Evolutionary conservation across 805 yeast genomes (phyloP).

Genomic region (Saturnispora mendoncae): DNA sequence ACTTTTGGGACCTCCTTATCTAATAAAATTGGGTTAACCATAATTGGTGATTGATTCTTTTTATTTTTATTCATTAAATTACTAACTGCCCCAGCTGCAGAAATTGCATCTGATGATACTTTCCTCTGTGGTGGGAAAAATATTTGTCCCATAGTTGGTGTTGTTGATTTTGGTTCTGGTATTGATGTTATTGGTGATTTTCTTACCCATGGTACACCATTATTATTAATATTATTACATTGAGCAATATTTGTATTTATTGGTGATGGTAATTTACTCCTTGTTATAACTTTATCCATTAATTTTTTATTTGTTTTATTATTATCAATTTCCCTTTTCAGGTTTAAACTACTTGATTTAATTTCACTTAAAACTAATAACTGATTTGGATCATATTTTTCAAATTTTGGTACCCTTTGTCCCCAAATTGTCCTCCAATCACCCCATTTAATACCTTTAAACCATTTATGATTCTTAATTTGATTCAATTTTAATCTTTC

Average conservation of each 20-base stretch:
- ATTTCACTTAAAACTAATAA: conserved; percentile 4
- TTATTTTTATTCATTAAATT: conserved; percentile 14
- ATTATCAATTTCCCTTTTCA: conserved; percentile 26
- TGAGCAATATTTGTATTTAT: background rate
- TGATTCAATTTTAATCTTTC: conserved; percentile 48
- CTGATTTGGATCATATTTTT: conserved; percentile 44
- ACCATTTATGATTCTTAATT: conserved; percentile 66
- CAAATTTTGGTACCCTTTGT: conserved; percentile 54
- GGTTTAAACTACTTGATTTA: conserved; percentile 2
- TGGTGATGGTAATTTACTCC: conserved; percentile 13
- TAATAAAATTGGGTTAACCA: conserved; percentile 27
- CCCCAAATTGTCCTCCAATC: conserved; percentile 65
- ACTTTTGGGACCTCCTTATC: conserved; percentile 26
- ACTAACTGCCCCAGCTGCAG: conserved; percentile 31
- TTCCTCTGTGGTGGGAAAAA: conserved; percentile 23
- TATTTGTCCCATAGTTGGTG: background rate
- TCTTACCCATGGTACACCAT: background rate
- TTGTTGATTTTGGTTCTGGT: background rate
- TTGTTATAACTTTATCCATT: conserved; percentile 28
- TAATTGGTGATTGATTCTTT: conserved; percentile 14
- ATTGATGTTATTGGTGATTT: background rate
- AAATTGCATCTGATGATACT: conserved; percentile 26
- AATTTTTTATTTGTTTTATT: conserved; percentile 27
- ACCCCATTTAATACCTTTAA: conserved; percentile 56
- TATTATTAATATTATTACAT: too few species aligned